Evolutionary conservation across 805 yeast genomes (phyloP).

Genomic region (Starmerella davenportii): DNA sequence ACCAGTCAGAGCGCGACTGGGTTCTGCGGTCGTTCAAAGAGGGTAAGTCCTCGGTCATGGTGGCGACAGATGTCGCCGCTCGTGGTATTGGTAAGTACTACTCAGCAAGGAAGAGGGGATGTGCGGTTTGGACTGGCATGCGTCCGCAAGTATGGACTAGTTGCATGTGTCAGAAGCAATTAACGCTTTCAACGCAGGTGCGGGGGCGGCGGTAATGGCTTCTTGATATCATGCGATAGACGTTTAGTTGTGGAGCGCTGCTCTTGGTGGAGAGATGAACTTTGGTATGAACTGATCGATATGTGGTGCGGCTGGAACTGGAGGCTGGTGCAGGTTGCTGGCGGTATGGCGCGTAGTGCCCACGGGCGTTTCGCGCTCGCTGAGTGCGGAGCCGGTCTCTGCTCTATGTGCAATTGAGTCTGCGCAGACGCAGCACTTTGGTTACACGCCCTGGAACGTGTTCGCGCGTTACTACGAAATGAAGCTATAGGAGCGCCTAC

Average conservation of each 20-base stretch:
- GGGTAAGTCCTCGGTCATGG: constrained; percentile 92
- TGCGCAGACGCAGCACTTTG: too few relatives aligned
- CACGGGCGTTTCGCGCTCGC: too few relatives aligned
- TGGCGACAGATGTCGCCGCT: constrained; percentile 98
- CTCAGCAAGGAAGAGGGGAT: background rate
- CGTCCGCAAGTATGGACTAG: background rate
- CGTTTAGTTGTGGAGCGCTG: background rate
- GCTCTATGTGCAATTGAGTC: too few relatives aligned
- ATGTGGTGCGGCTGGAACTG: too few relatives aligned
- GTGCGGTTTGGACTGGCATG: background rate
- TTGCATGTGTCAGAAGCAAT: constrained; percentile 15
- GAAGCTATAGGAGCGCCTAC: too few relatives aligned
- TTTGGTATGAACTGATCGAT: background rate
- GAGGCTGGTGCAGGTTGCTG: too few relatives aligned
- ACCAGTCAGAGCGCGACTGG: constrained; percentile 98
- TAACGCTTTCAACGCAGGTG: constrained; percentile 9
- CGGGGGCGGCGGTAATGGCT: constrained; percentile 3
- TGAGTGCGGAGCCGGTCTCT: too few relatives aligned
- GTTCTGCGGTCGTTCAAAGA: constrained; percentile 79
- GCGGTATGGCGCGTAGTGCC: too few relatives aligned
- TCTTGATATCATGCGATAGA: background rate
- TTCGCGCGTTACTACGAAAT: too few relatives aligned
- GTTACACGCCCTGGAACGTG: too few relatives aligned
- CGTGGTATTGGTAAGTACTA: constrained; percentile 56
- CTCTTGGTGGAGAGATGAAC: background rate